phyloP scores from a whole-genome alignment of 1,284 basidiomycete species.

The Apiotrichum siamense region DNA sequence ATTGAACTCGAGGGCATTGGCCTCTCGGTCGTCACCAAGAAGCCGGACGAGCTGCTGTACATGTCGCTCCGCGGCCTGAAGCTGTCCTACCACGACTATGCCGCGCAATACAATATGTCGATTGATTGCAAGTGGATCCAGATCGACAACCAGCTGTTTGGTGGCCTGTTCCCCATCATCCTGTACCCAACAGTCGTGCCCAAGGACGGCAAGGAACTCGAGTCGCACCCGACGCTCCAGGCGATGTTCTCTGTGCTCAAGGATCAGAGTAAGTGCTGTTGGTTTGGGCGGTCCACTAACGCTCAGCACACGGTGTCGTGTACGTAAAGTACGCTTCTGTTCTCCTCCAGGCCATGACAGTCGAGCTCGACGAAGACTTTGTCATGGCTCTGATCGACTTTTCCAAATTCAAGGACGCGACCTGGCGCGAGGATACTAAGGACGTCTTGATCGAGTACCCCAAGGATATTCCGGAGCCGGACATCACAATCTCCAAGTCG shows the following conservation, averaged over 20 bases:
- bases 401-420: constrained; percentile 80
- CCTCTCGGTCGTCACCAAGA: constrained; percentile 83
- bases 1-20: constrained; percentile 88
- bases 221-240: constrained; percentile 88
- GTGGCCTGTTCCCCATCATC: constrained; percentile 90
- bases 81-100: constrained; percentile 79
- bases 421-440: constrained; percentile 70
- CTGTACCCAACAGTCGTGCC: constrained; percentile 89
- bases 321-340: constrained; percentile 98
- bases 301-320: constrained; percentile 71
- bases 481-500: constrained; percentile 52
- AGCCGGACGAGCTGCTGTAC: constrained; percentile 86
- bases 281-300: background rate
- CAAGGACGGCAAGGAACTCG: constrained; percentile 69
- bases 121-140: constrained; percentile 85
- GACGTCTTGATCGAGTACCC: constrained; percentile 76
- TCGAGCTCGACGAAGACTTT: constrained; percentile 96
- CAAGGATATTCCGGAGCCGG: constrained; percentile 73
- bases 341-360: constrained; percentile 86
- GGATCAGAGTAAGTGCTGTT: constrained; percentile 65
- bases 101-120: constrained; percentile 72
- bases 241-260: constrained; percentile 83
- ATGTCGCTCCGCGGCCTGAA: constrained; percentile 72
- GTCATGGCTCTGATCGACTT: constrained; percentile 89
- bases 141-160: constrained; percentile 96